Percentiles rank a stretch among this genome's conserved stretches.
These are phyloP conservation scores for Erodium texanum DNA, from an alignment of 441 rosid species.

Conservation along the genomic window DNA sequence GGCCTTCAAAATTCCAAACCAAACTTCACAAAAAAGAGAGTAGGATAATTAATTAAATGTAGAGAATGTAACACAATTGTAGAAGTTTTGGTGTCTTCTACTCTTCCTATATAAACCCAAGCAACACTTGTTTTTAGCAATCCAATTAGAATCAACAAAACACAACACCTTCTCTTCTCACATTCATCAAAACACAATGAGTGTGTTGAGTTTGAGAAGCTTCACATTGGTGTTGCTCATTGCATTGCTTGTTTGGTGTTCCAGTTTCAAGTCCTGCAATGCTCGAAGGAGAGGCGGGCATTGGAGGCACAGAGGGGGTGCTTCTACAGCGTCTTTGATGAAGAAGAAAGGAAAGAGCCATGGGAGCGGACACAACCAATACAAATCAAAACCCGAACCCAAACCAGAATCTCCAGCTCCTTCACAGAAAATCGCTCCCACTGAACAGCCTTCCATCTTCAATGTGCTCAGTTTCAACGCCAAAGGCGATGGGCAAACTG, in stretches of 20 bases:
- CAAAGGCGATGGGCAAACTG: slow-evolving; percentile 70
- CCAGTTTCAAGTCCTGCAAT: slow-evolving; percentile 61
- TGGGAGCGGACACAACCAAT: slow-evolving; percentile 24
- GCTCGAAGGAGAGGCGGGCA: slow-evolving; percentile 78
- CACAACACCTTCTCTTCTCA: background rate
- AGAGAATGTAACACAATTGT: no score
- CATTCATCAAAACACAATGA: slow-evolving; percentile 10
- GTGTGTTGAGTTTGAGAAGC: slow-evolving; percentile 28
- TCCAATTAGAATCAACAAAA: slow-evolving; percentile 4
- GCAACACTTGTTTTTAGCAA: slow-evolving; percentile 23
- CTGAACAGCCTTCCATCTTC: slow-evolving; percentile 29
- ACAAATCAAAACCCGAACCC: slow-evolving; percentile 23
- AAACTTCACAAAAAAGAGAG: slow-evolving; percentile 27
- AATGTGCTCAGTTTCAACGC: slow-evolving; percentile 73
- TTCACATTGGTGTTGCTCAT: slow-evolving; percentile 44
- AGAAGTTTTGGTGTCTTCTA: slow-evolving; percentile 17
- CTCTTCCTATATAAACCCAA: slow-evolving; percentile 41
- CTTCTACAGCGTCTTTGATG: slow-evolving; percentile 23
- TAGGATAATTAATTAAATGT: slow-evolving; percentile 16
- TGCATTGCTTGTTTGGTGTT: slow-evolving; percentile 60
- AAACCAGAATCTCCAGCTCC: background rate
- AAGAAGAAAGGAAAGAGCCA: no score
- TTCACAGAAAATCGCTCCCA: background rate
- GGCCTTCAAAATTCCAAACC: slow-evolving; percentile 36
- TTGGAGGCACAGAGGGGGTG: slow-evolving; percentile 41